Base-by-base conservation (phyloP, 148 eudicot genomes). In the Chenopodium album region DNA sequence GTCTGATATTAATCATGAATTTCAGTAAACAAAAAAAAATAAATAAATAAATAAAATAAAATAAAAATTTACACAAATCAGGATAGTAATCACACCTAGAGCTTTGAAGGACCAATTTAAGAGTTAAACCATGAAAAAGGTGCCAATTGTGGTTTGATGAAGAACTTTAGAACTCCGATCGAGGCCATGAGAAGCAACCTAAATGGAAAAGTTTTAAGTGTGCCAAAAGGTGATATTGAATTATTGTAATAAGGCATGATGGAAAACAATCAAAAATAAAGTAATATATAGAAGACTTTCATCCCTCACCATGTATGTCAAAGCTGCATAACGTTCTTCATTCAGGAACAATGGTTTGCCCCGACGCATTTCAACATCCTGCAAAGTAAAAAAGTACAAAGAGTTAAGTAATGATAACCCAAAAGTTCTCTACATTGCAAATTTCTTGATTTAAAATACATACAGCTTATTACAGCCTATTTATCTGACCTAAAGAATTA, bases 131-230 rank as follows among this genome's bases (percentile, higher is more conserved):
- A 89, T 81, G 85, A 91, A 86, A 77, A 90, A 80, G 50, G 87
- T 70, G 79, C 94, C 97, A 65, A 88, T 81, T 69, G 92, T 88
- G 80, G 97, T 91, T 83, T 87, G 97, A 20, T 92, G 92, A 80
- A 94, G 92, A 89, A 92, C 97, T 88, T 86, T 90, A 62, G 98
- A 90, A 84, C 89, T 91, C 69, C 92, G 90, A 82, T 94, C 98
- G 60, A 93, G 91, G 44, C 98, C 98, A 87, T 94, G 98, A 78
- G 95, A 92, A 81, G 98, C 98, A 82, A 94, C 98, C 98, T 94
- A 72, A 56, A 70, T 44, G 19, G 31, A 3, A 59, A 26, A 28
- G 19, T 41, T 7, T 41, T 41, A 2, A 41, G 44, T 41, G 47
- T 41, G 32, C 19, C 12, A 9, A 16, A 74, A 50, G 62, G 52